phyloP scores from a whole-genome alignment of 352 stramenopile species.

The Lagenidium giganteum region DNA sequence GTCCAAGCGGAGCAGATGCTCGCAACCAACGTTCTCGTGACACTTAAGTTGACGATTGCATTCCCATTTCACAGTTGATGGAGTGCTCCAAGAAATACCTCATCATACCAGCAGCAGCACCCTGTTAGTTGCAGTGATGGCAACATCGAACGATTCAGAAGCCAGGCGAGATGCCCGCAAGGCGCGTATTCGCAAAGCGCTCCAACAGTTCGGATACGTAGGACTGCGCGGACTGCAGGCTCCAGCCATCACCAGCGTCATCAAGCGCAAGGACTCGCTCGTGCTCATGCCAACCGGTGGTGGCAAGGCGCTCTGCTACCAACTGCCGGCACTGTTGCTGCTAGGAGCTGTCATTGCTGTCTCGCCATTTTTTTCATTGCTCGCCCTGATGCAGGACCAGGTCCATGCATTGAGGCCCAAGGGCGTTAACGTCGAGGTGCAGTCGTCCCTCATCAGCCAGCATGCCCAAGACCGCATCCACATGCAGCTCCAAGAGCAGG shows the following conservation, averaged over 20 bases:
- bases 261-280: slow-evolving; percentile 47
- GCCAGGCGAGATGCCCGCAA: background rate
- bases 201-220: slow-evolving; percentile 36
- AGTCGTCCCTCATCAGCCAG: slow-evolving; percentile 36
- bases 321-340: slow-evolving; percentile 78
- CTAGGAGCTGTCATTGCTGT: slow-evolving; percentile 82
- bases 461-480: slow-evolving; percentile 21
- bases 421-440: slow-evolving; percentile 40
- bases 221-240: slow-evolving; percentile 32
- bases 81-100: too few species aligned
- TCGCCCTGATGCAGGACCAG: slow-evolving; percentile 90
- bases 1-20: background rate
- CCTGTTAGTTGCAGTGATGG: too few species aligned
- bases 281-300: slow-evolving; percentile 94
- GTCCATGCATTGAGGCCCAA: slow-evolving; percentile 47
- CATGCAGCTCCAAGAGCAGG: slow-evolving; percentile 20
- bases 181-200: slow-evolving; percentile 25
- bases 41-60: background rate
- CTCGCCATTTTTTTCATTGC: slow-evolving; percentile 75
- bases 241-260: slow-evolving; percentile 31
- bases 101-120: too few species aligned
- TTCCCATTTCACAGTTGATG: background rate
- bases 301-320: slow-evolving; percentile 97
- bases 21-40: background rate
- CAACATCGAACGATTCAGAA: too few species aligned